Base-by-base conservation (phyloP, 352 stramenopile genomes). In the Globisporangium acanthophoron region DNA sequence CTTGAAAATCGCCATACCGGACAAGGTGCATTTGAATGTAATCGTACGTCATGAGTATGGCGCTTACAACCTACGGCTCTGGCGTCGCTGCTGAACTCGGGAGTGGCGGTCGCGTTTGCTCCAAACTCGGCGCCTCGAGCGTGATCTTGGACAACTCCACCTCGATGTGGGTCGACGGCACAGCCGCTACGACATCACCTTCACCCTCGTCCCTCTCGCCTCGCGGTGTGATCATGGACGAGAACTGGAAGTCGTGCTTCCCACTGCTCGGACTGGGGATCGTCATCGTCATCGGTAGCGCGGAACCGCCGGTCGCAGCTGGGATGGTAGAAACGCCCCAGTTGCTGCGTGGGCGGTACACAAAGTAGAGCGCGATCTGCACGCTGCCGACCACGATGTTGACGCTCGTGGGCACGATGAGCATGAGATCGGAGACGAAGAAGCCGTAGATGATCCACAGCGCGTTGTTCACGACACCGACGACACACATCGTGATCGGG, bases 401-500 rank as follows among this genome's bases (percentile, higher is more conserved):
- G 57, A 92, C 59, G 35, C 58, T 59, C 5, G 69, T 71, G 5
- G 80, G 82, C 39, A 82, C 56, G 29, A 90, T 57, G n/a, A 92
- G 52, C 46, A 90, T 61, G n/a, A 74, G 47, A 39, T 90, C 75
- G 50, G 68, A 44, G 29, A 86, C 61, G 35, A 89, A 61, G 39
- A 65, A 49, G 33, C 74, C 76, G 69, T 90, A 92, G 53, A 85
- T 62, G 46, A 88, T 65, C 82, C 82, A 92, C n/a, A 90, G 60
- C 15, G 69, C 54, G 62, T 90, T 92, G 77, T 90, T 92, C 54
- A 78, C 56, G n/a, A 74, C 51, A 2, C 78, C 82, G 15, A 78
- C 70, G 43, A 81, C 31, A 44, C 84, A 75, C 78, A 92, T 88
- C 1, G 67, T 61, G 48, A 90, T 75, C 27, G 72, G 76, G 49